Conservation (phyloP, 2,329 filamentous ascomycete genomes). For the Diplodia intermedia region DNA sequence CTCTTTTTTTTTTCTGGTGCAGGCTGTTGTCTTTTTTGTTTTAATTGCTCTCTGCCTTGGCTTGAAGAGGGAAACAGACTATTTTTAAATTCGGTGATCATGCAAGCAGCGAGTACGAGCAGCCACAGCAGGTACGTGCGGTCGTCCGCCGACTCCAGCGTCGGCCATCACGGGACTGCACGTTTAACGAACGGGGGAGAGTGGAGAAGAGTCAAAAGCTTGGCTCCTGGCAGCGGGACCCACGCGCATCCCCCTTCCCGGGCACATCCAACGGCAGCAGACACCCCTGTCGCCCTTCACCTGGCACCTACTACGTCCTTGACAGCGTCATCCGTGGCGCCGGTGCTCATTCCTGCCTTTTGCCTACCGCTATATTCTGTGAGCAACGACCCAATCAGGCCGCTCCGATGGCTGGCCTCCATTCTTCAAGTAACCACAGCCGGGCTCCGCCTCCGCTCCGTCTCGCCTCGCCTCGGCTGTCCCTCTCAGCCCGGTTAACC, state of each 20-base stretch:
- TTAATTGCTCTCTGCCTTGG: background rate
- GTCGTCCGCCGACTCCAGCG: background rate
- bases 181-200: slow-evolving; percentile 1
- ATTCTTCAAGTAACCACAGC: background rate
- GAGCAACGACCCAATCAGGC: background rate
- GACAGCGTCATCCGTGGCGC: too few relatives aligned
- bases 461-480: slow-evolving; percentile 16
- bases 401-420: background rate
- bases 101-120: slow-evolving; percentile 12
- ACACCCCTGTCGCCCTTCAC: background rate
- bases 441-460: slow-evolving; percentile 15
- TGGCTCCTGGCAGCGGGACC: slow-evolving; percentile 6
- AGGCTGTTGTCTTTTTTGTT: background rate
- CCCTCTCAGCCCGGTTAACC: background rate
- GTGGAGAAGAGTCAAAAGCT: slow-evolving; percentile 10
- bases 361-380: background rate
- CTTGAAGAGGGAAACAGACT: background rate
- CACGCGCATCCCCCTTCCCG: slow-evolving; percentile 1
- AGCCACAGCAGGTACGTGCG: background rate
- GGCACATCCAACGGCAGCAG: background rate
- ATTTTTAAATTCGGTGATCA: slow-evolving; percentile 22
- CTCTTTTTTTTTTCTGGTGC: background rate
- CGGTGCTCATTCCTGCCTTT: background rate
- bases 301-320: too few relatives aligned
- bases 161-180: background rate